Evolutionary conservation across 176 grass and related monocot species (phyloP), one percentile per base, ranked within the genome.

Genomic region (Cocos nucifera): DNA sequence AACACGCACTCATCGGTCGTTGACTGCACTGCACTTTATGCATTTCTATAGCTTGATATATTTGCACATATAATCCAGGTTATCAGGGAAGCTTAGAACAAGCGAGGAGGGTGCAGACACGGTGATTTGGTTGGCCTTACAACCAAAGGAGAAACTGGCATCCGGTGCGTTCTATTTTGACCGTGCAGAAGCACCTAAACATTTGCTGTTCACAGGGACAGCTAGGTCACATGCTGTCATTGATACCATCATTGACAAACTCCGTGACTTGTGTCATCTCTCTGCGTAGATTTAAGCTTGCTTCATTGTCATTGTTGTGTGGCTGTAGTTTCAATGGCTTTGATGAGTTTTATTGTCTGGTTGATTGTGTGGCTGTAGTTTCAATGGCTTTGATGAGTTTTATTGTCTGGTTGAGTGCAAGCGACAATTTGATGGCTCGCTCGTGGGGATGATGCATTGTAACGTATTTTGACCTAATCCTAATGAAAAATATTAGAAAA

Each of bases 141-240:
- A 96, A 53, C 86, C 69, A 2, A 90, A 82, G 25, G 83, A 96
- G 60, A 90, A 90, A 16, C 69, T 90, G 51, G 56, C 73, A 50
- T 57, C 75, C 5, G 91, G 91, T 35, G 64, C 78, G 5, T 96
- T 96, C 71, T 96, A 90, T 76, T 96, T 96, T n/a, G 92, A 96
- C 57, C 78, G 92, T 26, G 75, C 72, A 10, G 86, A 88, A 76
- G 87, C 87, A 21, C 58, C 79, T 50, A 90, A 96, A 55, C 92
- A 96, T 85, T 75, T 96, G 58, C 61, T 56, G 49, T 75, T 90
- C 69, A 69, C 83, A 21, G 92, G 92, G 15, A 90, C 86, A 3
- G 75, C 78, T 15, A 7, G 54, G 23, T 90, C 91, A 6, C 91
- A 90, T 28, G 67, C 55, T 0, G 55, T 77, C 53, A 96, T 88